Evolutionary conservation across 208 protist genomes (phyloP), one percentile per base, ranked within the genome.

Genomic region (Novymonas esmeraldas): DNA sequence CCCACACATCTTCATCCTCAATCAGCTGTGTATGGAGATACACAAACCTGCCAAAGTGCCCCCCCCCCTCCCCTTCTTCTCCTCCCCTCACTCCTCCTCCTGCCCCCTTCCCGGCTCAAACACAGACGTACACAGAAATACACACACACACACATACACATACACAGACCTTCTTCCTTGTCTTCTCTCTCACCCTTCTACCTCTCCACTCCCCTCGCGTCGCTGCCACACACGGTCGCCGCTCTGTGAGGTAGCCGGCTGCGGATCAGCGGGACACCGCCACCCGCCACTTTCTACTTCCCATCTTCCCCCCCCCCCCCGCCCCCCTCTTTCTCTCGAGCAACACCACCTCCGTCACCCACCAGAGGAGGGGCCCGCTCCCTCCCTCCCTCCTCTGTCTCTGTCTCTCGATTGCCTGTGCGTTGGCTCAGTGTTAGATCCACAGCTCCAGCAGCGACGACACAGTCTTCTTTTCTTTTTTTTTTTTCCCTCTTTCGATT

Each of bases 401-500:
- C 20, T 50, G 38, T 44, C 26, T 52, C 26, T 36, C n/a, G 18
- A 22, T 31, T 34, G 3, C 26, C 49, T 13, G 6, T 34, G 22
- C 33, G 18, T 20, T 34, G 49, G 33, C 38, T 60, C 52, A 33
- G 9, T 60, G n/a, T n/a, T n/a, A n/a, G n/a, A n/a, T n/a, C n/a
- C n/a, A n/a, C n/a, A n/a, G n/a, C n/a, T n/a, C n/a, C n/a, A n/a
- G n/a, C n/a, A n/a, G n/a, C n/a, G n/a, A n/a, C n/a, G n/a, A n/a
- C n/a, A 54, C 1, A 3, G 62, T 14, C 24, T 70, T 64, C 50
- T 60, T 58, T 55, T 77, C 41, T 54, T 41, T 34, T 26, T 24
- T 33, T 39, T 65, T 48, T 56, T 10, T 46, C 52, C 28, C 34
- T 42, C 44, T 20, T 48, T 20, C 44, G 44, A 3, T 11, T 2